Percentiles rank a stretch among this genome's conserved stretches.
Conservation (phyloP, 805 yeast genomes). For the Pichia occidentalis region DNA sequence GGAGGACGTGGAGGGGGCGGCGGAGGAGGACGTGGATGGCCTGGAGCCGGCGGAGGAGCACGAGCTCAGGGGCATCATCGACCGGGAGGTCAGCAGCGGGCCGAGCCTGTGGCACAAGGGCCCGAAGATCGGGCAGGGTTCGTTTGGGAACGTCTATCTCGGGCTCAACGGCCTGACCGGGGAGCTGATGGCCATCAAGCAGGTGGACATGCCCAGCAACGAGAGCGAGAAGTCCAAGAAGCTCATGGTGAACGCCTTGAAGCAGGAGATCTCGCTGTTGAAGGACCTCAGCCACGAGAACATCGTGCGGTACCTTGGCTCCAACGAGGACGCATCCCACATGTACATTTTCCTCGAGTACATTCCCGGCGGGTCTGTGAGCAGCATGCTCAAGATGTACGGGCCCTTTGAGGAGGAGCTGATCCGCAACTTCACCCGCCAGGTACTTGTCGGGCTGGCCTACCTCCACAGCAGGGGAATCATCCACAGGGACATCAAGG, state of each 20-base stretch:
- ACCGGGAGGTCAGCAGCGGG: constrained; percentile 40
- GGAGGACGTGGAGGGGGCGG: constrained; percentile 21
- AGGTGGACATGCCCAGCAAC: constrained; percentile 60
- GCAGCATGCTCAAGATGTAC: constrained; percentile 48
- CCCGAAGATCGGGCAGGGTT: constrained; percentile 87
- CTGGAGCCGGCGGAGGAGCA: constrained; percentile 8
- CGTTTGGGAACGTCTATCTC: constrained; percentile 87
- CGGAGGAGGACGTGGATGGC: constrained; percentile 22
- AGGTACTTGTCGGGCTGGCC: constrained; percentile 48
- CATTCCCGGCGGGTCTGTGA: constrained; percentile 44
- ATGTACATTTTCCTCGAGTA: constrained; percentile 68
- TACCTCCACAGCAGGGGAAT: constrained; percentile 52
- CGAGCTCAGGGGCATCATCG: constrained; percentile 32
- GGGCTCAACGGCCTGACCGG: constrained; percentile 93
- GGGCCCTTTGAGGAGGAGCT: constrained; percentile 60
- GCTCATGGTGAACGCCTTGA: constrained; percentile 69
- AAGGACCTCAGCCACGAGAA: constrained; percentile 82
- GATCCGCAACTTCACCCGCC: constrained; percentile 47
- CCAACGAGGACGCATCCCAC: constrained; percentile 62
- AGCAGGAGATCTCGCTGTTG: constrained; percentile 72
- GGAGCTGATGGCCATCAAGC: constrained; percentile 95
- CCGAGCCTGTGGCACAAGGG: constrained; percentile 91
- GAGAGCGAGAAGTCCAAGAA: constrained; percentile 27
- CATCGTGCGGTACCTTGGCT: constrained; percentile 88
- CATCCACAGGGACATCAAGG: constrained; percentile 59